A percentile compares a stretch with the other conserved stretches of the same genome.
phyloP scores from a whole-genome alignment of 164 flowering plant species.

The Vitis rupestris region DNA sequence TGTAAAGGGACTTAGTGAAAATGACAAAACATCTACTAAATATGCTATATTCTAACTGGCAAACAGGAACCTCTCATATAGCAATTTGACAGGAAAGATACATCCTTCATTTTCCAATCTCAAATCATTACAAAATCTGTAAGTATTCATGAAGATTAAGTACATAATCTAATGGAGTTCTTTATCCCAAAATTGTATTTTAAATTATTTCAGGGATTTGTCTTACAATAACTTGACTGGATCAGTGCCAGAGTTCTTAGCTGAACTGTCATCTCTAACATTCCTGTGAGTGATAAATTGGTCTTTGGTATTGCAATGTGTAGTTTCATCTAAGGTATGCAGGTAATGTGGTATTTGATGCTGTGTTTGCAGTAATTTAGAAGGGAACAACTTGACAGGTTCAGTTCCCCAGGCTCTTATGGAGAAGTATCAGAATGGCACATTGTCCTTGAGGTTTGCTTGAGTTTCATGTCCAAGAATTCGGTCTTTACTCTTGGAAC shows the following conservation, averaged over 20 bases:
- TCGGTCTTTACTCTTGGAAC: too few species aligned
- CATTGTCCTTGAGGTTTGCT: conserved; percentile 27
- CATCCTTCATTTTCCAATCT: conserved; percentile 15
- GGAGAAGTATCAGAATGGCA: conserved; percentile 19
- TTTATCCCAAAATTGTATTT: neutral
- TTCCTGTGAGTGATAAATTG: conserved; percentile 28
- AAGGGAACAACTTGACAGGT: conserved; percentile 31
- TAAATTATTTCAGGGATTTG: conserved; percentile 26
- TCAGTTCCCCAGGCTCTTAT: conserved; percentile 30
- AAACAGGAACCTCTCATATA: conserved; percentile 11
- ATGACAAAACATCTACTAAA: neutral
- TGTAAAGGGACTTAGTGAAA: too few species aligned
- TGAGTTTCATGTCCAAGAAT: too few species aligned
- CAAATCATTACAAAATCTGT: conserved; percentile 16
- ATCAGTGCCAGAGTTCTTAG: conserved; percentile 24
- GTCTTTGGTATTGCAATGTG: neutral
- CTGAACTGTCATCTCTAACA: conserved; percentile 21
- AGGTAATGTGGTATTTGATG: neutral
- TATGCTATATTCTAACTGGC: neutral
- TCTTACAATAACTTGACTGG: conserved; percentile 31
- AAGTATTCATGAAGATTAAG: conserved; percentile 9
- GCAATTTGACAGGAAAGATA: conserved; percentile 28
- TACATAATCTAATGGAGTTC: too few species aligned
- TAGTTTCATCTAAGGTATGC: neutral
- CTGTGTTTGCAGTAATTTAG: conserved; percentile 27